Conservation (phyloP, 2,329 filamentous ascomycete genomes). For the Fusarium nisikadoi region DNA sequence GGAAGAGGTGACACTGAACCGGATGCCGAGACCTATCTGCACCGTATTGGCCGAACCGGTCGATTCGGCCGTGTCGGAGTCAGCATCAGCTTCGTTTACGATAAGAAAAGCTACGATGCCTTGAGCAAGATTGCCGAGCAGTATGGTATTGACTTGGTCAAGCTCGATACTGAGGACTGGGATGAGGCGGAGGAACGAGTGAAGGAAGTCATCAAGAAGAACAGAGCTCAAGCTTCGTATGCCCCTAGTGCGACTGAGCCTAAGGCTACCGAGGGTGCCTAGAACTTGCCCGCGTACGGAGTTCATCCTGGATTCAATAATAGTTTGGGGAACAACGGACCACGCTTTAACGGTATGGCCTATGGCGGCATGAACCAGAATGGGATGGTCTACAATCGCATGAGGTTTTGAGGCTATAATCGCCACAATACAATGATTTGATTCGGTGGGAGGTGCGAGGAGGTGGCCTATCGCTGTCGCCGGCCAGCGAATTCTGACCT, state of each 20-base stretch:
- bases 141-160: conserved; percentile 83
- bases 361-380: conserved; percentile 1
- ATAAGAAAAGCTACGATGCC: conserved; percentile 81
- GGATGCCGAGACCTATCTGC: conserved; percentile 95
- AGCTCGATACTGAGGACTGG: conserved; percentile 88
- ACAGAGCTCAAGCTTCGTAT: conserved; percentile 66
- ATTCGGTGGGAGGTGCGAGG: neutral
- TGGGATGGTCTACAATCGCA: conserved; percentile 3
- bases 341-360: conserved; percentile 15
- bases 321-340: conserved; percentile 6
- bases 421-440: neutral
- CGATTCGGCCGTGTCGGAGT: conserved; percentile 97
- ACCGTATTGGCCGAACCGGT: conserved; percentile 96
- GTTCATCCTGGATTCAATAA: conserved; percentile 6
- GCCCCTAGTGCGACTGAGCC: conserved; percentile 59
- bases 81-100: conserved; percentile 93
- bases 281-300: conserved; percentile 41
- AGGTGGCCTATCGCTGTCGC: neutral
- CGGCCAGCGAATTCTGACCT: neutral
- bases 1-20: conserved; percentile 81
- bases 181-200: conserved; percentile 87
- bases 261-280: conserved; percentile 44
- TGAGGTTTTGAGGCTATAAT: conserved; percentile 7
- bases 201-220: conserved; percentile 82
- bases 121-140: conserved; percentile 82